Evolutionary conservation across 352 stramenopile genomes (phyloP).

Genomic region (Phytopythium helicoides): DNA sequence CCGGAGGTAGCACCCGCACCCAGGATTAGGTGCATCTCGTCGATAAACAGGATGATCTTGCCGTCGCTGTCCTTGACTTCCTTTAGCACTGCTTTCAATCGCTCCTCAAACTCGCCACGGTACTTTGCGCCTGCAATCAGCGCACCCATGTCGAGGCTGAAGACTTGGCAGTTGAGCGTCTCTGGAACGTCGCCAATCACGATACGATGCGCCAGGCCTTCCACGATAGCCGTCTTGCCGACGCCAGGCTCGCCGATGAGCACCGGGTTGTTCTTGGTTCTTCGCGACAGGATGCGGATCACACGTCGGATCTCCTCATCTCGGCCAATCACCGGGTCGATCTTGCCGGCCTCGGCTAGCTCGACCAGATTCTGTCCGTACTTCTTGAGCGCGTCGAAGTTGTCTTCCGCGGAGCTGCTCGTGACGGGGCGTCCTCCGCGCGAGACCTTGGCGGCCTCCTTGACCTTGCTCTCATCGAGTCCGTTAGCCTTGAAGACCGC

Average conservation of each 20-base stretch:
- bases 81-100: conserved; percentile 94
- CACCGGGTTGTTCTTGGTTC: conserved; percentile 98
- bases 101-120: conserved; percentile 98
- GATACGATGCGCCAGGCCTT: conserved; percentile 96
- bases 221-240: conserved; percentile 96
- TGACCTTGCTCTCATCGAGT: conserved; percentile 65
- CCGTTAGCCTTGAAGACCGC: conserved; percentile 63
- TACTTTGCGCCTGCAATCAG: conserved; percentile 98
- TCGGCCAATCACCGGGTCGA: conserved; percentile 98
- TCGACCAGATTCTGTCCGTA: conserved; percentile 96
- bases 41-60: conserved; percentile 99
- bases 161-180: conserved; percentile 88
- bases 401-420: conserved; percentile 83
- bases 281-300: conserved; percentile 94
- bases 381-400: conserved; percentile 93
- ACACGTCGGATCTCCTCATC: conserved; percentile 96
- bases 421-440: conserved; percentile 69
- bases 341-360: conserved; percentile 92
- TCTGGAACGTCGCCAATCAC: conserved; percentile 95
- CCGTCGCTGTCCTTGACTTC: conserved; percentile 92
- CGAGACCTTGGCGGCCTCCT: conserved; percentile 56
- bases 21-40: conserved; percentile 97
- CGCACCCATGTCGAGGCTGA: conserved; percentile 95
- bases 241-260: conserved; percentile 96
- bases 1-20: conserved; percentile 91